Evolutionary conservation across 768 basidiomycete species (phyloP), one percentile per base, ranked within the genome.

Genomic region (Rhodotorula graminis): DNA sequence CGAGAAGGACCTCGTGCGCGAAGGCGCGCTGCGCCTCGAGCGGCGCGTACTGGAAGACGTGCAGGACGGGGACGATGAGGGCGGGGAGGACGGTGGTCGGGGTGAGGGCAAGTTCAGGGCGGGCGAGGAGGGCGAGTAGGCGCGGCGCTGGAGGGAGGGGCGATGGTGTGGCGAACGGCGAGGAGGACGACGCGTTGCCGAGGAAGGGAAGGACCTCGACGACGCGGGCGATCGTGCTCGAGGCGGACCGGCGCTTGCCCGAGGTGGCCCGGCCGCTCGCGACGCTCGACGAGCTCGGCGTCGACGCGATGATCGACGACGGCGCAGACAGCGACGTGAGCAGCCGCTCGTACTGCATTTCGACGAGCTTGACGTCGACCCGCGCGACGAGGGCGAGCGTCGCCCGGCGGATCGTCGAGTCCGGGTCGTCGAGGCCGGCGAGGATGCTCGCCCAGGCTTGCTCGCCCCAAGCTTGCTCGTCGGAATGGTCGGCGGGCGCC

Each of bases 131-230:
- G 29, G n/a, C 23, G 29, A 49, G 44, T 9, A 67, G 65, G 2
- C 47, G 33, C 7, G 16, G 1, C 4, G 47, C 46, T 0, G 47
- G 58, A 0, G 58, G 58, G 23, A 65, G 56, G 16, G 52, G 15
- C 3, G 65, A 40, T 1, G 23, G 25, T 11, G 50, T 11, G 5
- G 23, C 1, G 50, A 2, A 7, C 25, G 50, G 62, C 23, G 16
- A 27, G 27, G 19, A 11, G 65, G 33, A 33, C 29, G 56, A 18
- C 19, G 46, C 29, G 12, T 46, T 2, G 23, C 57, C 23, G 21
- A 60, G 58, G 44, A 49, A 67, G 14, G 65, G 57, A n/a, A 67
- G 27, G 18, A 47, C 50, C 40, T 67, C 65, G n/a, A 67, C 37
- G 16, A 52, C 4, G 10, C 25, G 47, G 3, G 9, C 18, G 9